phyloP scores from a whole-genome alignment of 805 yeast species.

The Wickerhamiella azyma region DNA sequence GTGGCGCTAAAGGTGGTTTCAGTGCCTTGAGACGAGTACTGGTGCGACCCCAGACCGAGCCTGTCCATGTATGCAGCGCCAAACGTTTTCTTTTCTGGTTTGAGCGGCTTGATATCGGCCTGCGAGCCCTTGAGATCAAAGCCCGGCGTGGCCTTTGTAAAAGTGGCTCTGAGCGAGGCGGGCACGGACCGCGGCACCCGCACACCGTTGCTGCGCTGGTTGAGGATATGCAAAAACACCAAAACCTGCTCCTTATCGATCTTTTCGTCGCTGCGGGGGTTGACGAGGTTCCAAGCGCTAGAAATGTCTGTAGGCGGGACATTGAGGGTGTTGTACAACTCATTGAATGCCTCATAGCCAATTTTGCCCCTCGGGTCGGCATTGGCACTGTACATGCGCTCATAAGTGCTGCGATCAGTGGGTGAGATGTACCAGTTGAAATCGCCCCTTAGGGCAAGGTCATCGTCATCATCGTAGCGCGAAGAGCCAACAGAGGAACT shows the following conservation, averaged over 20 bases:
- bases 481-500: background rate
- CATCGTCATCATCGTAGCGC: constrained; percentile 42
- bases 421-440: constrained; percentile 98
- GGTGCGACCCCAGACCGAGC: constrained; percentile 30
- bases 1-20: constrained; percentile 37
- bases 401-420: constrained; percentile 64
- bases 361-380: constrained; percentile 72
- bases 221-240: constrained; percentile 78
- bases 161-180: constrained; percentile 77
- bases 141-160: constrained; percentile 69
- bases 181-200: constrained; percentile 93
- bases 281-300: constrained; percentile 89
- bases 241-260: constrained; percentile 88
- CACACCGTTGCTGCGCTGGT: constrained; percentile 75
- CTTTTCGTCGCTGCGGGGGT: constrained; percentile 74
- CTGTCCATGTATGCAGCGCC: constrained; percentile 24
- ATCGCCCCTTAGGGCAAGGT: constrained; percentile 46
- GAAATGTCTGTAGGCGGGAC: constrained; percentile 77
- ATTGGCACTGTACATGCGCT: constrained; percentile 58
- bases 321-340: constrained; percentile 51
- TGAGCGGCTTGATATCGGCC: constrained; percentile 26
- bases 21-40: constrained; percentile 32
- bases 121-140: constrained; percentile 39
- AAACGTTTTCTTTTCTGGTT: constrained; percentile 17
- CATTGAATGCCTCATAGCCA: constrained; percentile 54